phyloP scores from a whole-genome alignment of 2,329 filamentous ascomycete species.

The Alternaria arborescens region DNA sequence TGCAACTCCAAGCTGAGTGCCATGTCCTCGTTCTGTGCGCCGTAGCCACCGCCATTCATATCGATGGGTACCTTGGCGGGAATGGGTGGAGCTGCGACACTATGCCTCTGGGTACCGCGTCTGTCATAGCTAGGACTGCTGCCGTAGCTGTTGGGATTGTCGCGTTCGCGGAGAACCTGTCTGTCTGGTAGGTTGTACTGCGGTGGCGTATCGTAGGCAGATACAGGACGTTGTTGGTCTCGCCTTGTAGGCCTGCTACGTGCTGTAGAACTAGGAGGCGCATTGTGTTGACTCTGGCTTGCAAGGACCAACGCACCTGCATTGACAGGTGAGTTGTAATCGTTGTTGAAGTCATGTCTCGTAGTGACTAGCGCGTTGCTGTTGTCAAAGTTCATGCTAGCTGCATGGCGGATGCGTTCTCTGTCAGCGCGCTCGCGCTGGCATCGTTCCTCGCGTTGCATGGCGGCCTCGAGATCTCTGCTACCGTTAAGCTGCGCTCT shows the following conservation, averaged over 20 bases:
- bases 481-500: conserved; percentile 63
- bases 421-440: conserved; percentile 45
- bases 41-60: conserved; percentile 17
- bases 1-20: conserved; percentile 76
- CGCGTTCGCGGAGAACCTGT: conserved; percentile 47
- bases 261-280: conserved; percentile 21
- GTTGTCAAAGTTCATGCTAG: conserved; percentile 36
- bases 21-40: conserved; percentile 46
- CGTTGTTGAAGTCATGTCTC: conserved; percentile 36
- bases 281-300: conserved; percentile 26
- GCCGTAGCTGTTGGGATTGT: conserved; percentile 45
- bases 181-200: conserved; percentile 30
- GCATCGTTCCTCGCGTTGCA: conserved; percentile 43
- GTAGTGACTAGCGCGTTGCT: conserved; percentile 44
- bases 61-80: conserved; percentile 74
- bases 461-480: conserved; percentile 51
- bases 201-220: conserved; percentile 21
- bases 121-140: conserved; percentile 38
- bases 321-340: conserved; percentile 25
- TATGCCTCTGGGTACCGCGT: conserved; percentile 32
- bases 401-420: conserved; percentile 44
- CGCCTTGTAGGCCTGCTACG: conserved; percentile 45
- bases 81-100: conserved; percentile 62
- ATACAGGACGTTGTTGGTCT: conserved; percentile 26
- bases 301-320: conserved; percentile 37